phyloP scores from a whole-genome alignment of 225 moss, liverwort and hornwort species.

The Sphagnum tenellum region DNA sequence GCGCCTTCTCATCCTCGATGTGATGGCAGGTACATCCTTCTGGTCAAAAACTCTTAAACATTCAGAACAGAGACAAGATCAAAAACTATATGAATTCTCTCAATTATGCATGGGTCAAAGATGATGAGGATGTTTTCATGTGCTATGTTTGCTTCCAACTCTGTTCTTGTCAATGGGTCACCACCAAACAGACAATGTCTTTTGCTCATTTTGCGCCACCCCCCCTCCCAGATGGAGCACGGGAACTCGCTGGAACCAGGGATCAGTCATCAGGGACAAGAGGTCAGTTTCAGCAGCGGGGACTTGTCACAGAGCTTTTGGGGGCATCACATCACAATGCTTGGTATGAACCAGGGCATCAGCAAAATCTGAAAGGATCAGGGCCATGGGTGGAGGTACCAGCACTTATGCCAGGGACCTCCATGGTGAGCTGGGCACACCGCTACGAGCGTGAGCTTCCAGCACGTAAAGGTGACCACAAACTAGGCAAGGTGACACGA shows the following conservation, averaged over 20 bases:
- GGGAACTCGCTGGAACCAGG: conserved; percentile 44
- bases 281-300: conserved; percentile 13
- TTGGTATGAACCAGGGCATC: conserved; percentile 45
- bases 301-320: conserved; percentile 27
- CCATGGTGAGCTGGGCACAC: conserved; percentile 65
- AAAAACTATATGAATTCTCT: too few species aligned
- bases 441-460: conserved; percentile 82
- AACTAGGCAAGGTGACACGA: conserved; percentile 47
- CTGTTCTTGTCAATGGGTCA: too few species aligned
- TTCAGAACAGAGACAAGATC: too few species aligned
- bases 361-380: conserved; percentile 31
- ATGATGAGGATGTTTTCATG: too few species aligned
- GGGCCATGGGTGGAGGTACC: conserved; percentile 83
- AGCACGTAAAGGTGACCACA: conserved; percentile 35
- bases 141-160: too few species aligned
- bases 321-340: conserved; percentile 22
- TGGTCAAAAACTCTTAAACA: too few species aligned
- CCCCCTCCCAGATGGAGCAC: conserved; percentile 65
- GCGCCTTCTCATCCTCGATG: conserved; percentile 80
- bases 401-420: conserved; percentile 42
- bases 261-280: conserved; percentile 12
- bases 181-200: too few species aligned
- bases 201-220: too few species aligned
- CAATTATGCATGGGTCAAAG: too few species aligned
- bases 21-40: conserved; percentile 55